Conservation (phyloP, 495 filamentous ascomycete species). For the Penicillium salamii region DNA sequence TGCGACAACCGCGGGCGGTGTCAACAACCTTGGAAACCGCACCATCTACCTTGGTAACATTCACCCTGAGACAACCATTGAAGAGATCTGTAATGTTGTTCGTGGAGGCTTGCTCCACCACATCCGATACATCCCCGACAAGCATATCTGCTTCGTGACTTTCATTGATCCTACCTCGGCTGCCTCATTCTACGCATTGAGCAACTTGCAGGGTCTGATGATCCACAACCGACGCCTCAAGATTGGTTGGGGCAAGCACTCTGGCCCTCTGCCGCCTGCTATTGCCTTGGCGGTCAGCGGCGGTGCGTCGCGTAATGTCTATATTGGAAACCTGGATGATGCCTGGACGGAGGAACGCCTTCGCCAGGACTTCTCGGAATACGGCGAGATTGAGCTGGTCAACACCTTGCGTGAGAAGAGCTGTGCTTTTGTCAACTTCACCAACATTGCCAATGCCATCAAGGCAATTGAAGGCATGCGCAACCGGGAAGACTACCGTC, state of each 20-base stretch:
- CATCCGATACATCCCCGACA: conserved; percentile 98
- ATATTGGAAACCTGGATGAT: conserved; percentile 96
- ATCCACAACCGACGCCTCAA: conserved; percentile 97
- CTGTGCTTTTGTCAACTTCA: conserved; percentile 99
- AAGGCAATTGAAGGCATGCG: conserved; percentile 97
- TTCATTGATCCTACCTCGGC: conserved; percentile 99
- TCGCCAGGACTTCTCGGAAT: conserved; percentile 95
- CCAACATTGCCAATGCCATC: conserved; percentile 98
- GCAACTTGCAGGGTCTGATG: conserved; percentile 96
- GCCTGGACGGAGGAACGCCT: conserved; percentile 95
- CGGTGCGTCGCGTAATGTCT: conserved; percentile 92
- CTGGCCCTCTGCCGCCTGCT: conserved; percentile 90
- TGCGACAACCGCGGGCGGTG: conserved; percentile 91
- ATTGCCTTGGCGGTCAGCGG: conserved; percentile 96
- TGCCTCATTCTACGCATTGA: conserved; percentile 95
- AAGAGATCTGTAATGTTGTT: conserved; percentile 98
- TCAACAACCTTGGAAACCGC: conserved; percentile 94
- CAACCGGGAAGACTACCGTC: conserved; percentile 90
- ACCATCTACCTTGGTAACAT: conserved; percentile 99
- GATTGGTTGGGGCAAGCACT: conserved; percentile 99
- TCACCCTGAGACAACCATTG: conserved; percentile 96
- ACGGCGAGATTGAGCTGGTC: conserved; percentile 95
- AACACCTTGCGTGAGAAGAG: conserved; percentile 98
- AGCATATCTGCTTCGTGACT: conserved; percentile 99
- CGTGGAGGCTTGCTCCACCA: conserved; percentile 91